Percentiles rank a stretch among this genome's conserved stretches.
Conservation (phyloP, 2,329 filamentous ascomycete species). For the Stagonosporopsis rhizophila region DNA sequence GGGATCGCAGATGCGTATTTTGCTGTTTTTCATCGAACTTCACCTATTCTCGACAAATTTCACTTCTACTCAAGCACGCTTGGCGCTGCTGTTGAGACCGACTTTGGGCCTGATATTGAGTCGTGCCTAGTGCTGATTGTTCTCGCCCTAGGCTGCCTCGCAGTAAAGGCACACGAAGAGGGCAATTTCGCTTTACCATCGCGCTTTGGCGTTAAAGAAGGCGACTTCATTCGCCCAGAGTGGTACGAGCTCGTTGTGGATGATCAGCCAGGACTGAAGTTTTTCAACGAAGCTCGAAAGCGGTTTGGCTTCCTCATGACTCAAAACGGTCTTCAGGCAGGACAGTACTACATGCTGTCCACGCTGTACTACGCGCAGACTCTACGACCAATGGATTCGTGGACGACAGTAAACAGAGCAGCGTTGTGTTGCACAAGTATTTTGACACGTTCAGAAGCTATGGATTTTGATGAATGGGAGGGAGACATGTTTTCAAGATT, state of each 20-base stretch:
- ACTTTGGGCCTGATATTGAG: conserved; percentile 61
- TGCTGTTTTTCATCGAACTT: conserved; percentile 61
- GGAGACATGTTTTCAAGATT: conserved; percentile 63
- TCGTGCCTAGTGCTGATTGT: conserved; percentile 60
- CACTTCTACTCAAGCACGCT: conserved; percentile 61
- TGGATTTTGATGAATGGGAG: conserved; percentile 60
- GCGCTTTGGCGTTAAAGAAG: conserved; percentile 17
- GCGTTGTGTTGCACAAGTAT: conserved; percentile 58
- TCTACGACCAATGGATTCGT: conserved; percentile 61
- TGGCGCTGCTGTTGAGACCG: conserved; percentile 56
- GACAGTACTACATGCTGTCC: conserved; percentile 61
- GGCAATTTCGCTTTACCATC: conserved; percentile 56
- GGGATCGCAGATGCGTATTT: conserved; percentile 63
- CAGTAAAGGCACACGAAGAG: conserved; percentile 58
- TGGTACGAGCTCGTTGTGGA: conserved; percentile 48
- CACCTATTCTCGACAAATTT: conserved; percentile 60
- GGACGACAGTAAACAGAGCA: conserved; percentile 61
- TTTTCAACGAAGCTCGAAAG: conserved; percentile 62
- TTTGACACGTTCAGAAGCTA: conserved; percentile 53
- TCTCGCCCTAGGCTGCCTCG: conserved; percentile 60
- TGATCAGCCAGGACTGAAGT: conserved; percentile 56
- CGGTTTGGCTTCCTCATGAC: conserved; percentile 60
- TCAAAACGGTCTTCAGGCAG: conserved; percentile 59
- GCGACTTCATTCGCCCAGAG: conserved; percentile 39
- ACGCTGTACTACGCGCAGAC: conserved; percentile 62